Base-by-base conservation (phyloP, 306 rosid genomes). In the Lotus japonicus region DNA sequence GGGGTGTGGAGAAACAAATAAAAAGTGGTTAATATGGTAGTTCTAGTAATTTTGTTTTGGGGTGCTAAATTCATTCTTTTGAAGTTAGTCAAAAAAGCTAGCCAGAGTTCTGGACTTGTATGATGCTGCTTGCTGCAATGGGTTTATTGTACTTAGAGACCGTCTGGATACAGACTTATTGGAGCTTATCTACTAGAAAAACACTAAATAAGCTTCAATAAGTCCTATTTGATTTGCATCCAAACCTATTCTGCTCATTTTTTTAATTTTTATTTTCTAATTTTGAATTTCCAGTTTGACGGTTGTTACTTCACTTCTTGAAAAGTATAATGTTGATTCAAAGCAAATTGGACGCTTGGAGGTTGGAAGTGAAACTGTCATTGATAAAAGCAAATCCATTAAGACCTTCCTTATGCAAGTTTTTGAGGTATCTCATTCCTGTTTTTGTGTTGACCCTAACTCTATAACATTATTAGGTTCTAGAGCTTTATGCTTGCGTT, bases 351-450 rank as follows among this genome's bases (percentile, higher is more conserved):
- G 94, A 54, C 91, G 96, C 41, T 65, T 91, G 69, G 97, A 91
- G 81, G 97, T 91, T 46, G 97, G 97, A 26, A 91, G 94, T 57
- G 94, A 88, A 77, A 91, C 91, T 68, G 95, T 89, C 73, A 89
- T 92, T 63, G 95, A 89, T 86, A 92, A 92, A 70, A 92, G 97
- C 92, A 92, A 92, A 75, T 92, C 96, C 41, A 89, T 92, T 48
- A 89, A 89, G 86, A 89, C 96, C 72, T 89, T 92, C 84, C 77
- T 89, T 76, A 89, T 89, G 96, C 87, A 81, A 77, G 70, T 81
- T 57, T 89, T 92, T 76, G 90, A 92, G 97, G 96, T 91, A 82
- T 65, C 48, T 18, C 13, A n/a, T 58, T 74, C 44, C 18, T 44
- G 60, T 49, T 23, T 12, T 39, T 52, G 16, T 49, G 53, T 41